phyloP scores from a whole-genome alignment of 805 yeast genomes.

The Candida sonorensis region DNA sequence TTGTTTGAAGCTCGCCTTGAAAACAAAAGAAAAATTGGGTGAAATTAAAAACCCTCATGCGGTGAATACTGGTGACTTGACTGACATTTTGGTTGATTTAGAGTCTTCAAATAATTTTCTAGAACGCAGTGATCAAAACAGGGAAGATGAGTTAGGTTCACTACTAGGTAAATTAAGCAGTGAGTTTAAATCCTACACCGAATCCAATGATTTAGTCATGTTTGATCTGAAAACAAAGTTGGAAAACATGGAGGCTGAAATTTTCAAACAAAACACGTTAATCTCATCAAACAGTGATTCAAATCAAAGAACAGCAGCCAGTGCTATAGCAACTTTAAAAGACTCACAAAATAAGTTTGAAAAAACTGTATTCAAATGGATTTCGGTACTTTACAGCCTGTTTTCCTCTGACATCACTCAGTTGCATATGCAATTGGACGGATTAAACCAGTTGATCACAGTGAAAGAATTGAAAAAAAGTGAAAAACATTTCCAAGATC shows the following conservation, averaged over 20 bases:
- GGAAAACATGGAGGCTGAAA: constrained; percentile 5
- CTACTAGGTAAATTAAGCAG: too few relatives aligned
- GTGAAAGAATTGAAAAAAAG: constrained; percentile 17
- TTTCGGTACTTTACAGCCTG: constrained; percentile 22
- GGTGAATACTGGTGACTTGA: constrained; percentile 3
- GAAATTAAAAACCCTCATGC: constrained; percentile 1
- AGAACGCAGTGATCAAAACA: background rate
- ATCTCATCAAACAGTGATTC: constrained; percentile 6
- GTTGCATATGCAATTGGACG: constrained; percentile 20
- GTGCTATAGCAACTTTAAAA: constrained; percentile 7
- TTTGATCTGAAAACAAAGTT: constrained; percentile 15
- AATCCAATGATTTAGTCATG: constrained; percentile 16
- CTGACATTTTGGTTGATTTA: constrained; percentile 7
- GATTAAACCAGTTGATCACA: constrained; percentile 17
- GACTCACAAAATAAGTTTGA: constrained; percentile 11
- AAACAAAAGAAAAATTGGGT: constrained; percentile 9
- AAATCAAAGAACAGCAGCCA: constrained; percentile 6
- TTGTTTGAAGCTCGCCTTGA: constrained; percentile 13
- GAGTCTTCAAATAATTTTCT: constrained; percentile 4
- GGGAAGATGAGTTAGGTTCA: too few relatives aligned
- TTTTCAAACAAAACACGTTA: constrained; percentile 5
- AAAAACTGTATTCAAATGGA: constrained; percentile 22
- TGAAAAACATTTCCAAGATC: constrained; percentile 15
- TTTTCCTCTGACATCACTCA: constrained; percentile 20
- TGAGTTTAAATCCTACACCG: constrained; percentile 11